phyloP scores from a whole-genome alignment of 2,329 filamentous ascomycete genomes.

The Verticillium alfalfae region DNA sequence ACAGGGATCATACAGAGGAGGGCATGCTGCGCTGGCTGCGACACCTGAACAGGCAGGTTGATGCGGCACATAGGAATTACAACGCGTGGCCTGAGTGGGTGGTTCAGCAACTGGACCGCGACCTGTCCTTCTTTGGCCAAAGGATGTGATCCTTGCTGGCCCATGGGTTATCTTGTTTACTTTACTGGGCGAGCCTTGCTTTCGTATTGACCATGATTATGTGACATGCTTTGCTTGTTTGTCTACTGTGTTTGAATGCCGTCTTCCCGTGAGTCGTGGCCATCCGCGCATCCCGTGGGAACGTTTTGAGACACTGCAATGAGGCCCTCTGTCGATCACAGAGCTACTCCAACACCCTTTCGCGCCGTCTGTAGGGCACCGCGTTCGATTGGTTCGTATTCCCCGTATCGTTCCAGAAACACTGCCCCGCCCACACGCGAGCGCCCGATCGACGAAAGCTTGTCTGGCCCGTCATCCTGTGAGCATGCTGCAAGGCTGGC shows the following conservation, averaged over 20 bases:
- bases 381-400: neutral
- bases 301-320: neutral
- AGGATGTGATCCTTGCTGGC: slow-evolving; percentile 6
- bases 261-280: neutral
- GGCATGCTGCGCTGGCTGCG: slow-evolving; percentile 46
- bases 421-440: neutral
- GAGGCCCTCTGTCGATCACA: slow-evolving; percentile 1
- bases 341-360: neutral
- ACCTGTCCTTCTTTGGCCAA: slow-evolving; percentile 40
- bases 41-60: slow-evolving; percentile 42
- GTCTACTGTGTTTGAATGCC: too few relatives aligned
- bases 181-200: too few relatives aligned
- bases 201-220: too few relatives aligned
- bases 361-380: neutral
- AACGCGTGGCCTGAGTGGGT: slow-evolving; percentile 53
- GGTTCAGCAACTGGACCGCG: slow-evolving; percentile 39
- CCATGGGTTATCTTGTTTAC: too few relatives aligned
- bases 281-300: neutral
- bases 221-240: too few relatives aligned
- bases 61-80: slow-evolving; percentile 35
- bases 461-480: neutral
- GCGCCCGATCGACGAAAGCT: neutral
- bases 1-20: slow-evolving; percentile 3
- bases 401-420: neutral
- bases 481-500: neutral